Evolutionary conservation across 768 basidiomycete genomes (phyloP).

Genomic region (Tulasnella sp.): DNA sequence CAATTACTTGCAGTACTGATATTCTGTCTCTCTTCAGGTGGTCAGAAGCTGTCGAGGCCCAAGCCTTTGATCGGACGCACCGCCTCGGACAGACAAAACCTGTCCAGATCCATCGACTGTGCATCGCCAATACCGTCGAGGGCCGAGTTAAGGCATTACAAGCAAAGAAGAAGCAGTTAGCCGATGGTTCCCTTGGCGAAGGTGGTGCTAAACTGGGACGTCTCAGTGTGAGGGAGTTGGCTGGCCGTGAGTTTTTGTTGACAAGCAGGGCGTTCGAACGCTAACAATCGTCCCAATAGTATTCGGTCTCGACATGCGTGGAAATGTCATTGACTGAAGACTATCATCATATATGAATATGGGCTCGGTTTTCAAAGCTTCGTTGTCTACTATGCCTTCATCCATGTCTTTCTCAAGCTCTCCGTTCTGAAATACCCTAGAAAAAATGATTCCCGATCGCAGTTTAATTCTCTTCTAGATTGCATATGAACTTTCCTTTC

Average conservation of each 20-base stretch:
- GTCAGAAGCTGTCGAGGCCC: slow-evolving; percentile 52
- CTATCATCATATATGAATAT: neutral
- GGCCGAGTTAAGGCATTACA: slow-evolving; percentile 9
- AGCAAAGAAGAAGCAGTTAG: slow-evolving; percentile 10
- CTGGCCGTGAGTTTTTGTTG: slow-evolving; percentile 1
- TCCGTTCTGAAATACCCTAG: neutral
- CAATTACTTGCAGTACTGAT: neutral
- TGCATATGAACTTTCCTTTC: neutral
- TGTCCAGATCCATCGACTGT: slow-evolving; percentile 35
- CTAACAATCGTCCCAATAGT: neutral
- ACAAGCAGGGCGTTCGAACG: neutral
- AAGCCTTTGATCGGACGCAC: slow-evolving; percentile 59
- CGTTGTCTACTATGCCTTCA: neutral
- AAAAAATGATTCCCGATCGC: neutral
- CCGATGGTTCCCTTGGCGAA: slow-evolving; percentile 19
- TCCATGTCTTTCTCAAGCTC: neutral
- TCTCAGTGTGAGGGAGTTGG: slow-evolving; percentile 3
- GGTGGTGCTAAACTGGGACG: slow-evolving; percentile 13
- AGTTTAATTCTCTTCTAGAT: neutral
- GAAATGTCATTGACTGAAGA: neutral
- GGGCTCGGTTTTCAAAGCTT: neutral
- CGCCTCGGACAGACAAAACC: slow-evolving; percentile 52
- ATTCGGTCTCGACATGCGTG: neutral
- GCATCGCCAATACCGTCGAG: slow-evolving; percentile 11
- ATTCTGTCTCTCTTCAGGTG: neutral